phyloP scores from a whole-genome alignment of 2,329 filamentous ascomycete genomes.

The Epichloe uncinata region DNA sequence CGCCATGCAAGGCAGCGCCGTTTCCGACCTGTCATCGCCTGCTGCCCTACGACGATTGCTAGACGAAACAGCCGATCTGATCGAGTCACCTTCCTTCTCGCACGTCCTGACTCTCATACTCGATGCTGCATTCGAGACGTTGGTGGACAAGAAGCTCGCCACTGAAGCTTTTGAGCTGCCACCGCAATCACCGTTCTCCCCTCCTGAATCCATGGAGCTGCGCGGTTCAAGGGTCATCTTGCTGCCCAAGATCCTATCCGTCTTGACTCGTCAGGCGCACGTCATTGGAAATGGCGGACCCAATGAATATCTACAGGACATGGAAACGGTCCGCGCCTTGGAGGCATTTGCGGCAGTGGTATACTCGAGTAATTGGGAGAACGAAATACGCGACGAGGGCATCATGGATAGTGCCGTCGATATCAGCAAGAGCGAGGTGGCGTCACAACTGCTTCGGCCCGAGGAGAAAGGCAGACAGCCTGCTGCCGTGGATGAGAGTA shows the following conservation, averaged over 20 bases:
- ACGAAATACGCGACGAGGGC: conserved; percentile 42
- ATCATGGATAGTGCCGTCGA: conserved; percentile 26
- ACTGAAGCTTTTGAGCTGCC: conserved; percentile 58
- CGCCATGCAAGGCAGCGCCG: conserved; percentile 16
- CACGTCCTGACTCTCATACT: conserved; percentile 78
- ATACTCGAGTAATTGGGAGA: conserved; percentile 73
- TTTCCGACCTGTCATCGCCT: conserved; percentile 33
- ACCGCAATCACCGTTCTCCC: conserved; percentile 22
- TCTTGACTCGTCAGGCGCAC: conserved; percentile 83
- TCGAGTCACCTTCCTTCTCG: conserved; percentile 84
- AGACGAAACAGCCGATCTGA: conserved; percentile 89
- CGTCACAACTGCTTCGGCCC: conserved; percentile 6
- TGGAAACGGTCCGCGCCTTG: conserved; percentile 64
- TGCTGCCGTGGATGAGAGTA: conserved; percentile 18
- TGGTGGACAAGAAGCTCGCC: conserved; percentile 73
- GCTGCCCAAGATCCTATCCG: conserved; percentile 78
- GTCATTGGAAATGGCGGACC: conserved; percentile 68
- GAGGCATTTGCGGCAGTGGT: conserved; percentile 79
- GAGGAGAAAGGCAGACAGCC: conserved; percentile 24
- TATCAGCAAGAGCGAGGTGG: conserved; percentile 14
- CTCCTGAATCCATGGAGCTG: conserved; percentile 36
- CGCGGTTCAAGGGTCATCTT: conserved; percentile 47
- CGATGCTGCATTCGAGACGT: conserved; percentile 71
- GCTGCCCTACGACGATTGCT: conserved; percentile 65
- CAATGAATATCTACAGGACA: conserved; percentile 57